Base-by-base conservation (phyloP, 2,329 filamentous ascomycete species). In the Ciborinia camelliae region DNA sequence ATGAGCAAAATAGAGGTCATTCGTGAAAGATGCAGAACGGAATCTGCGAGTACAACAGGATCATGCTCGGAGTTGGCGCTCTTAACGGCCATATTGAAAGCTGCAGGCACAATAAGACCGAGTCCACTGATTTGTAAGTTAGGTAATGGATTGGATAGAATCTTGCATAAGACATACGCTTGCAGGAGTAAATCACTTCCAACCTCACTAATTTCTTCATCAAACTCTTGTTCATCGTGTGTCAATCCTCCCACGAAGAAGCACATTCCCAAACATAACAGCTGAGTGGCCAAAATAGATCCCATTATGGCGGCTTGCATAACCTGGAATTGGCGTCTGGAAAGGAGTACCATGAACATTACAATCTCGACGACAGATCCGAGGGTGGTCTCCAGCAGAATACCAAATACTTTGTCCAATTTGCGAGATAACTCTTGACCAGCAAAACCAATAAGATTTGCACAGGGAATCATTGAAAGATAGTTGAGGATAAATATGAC, bases 281-380 rank as follows among this genome's bases (percentile, higher is more conserved):
- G 77, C 78, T 95, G 84, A 43, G 92, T 96, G 10, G 92, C 91
- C 43, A 96, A 77, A 47, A 96, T 90, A 0, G 90, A 94, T 43
- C 92, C 91, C 0, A 96, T 79, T 61, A 96, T 93, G 26, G 92
- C 91, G 59, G 90, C 90, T 73, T 91, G 86, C 70, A 96, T 91
- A 70, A 95, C 90, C 23, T 83, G 81, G 65, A 89, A 87, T 74
- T 80, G 76, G 58, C 80, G 70, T 41, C 55, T 47, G 20, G 74
- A 75, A 5, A 95, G 81, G 50, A 96, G 78, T 3, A 93, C 84
- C 80, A 94, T 88, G 77, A 96, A 94, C 41, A 96, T 79, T 55
- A 96, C 84, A 64, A 96, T 88, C 74, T 96, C 91, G 62, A 95
- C 90, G 6, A 92, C 79, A 0, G 90, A 90, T 3, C 89, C 90